Conservation (phyloP, 2,329 filamentous ascomycete genomes). For the Calonectria hawksworthii region DNA sequence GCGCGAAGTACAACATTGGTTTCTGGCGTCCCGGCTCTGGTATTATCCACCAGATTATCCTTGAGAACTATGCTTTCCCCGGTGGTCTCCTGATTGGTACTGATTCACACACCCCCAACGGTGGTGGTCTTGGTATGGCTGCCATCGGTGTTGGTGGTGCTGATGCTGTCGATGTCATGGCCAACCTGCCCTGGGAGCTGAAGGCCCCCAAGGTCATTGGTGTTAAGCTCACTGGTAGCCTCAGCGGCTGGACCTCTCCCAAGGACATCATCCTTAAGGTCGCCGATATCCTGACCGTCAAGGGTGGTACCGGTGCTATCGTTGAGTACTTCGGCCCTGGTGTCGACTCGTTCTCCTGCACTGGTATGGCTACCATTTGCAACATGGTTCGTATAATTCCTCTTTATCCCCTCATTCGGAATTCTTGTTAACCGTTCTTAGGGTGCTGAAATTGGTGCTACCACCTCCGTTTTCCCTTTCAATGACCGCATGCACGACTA, state of each 20-base stretch:
- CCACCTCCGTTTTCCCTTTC: conserved; percentile 96
- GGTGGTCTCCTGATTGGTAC: conserved; percentile 98
- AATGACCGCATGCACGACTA: conserved; percentile 99
- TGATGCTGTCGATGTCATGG: conserved; percentile 99
- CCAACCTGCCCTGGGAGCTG: conserved; percentile 95
- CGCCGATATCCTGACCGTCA: conserved; percentile 95
- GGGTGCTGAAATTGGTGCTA: conserved; percentile 81
- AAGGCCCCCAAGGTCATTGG: conserved; percentile 98
- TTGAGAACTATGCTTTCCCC: conserved; percentile 99
- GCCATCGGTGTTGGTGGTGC: conserved; percentile 98
- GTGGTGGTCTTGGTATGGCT: conserved; percentile 93
- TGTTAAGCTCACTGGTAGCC: conserved; percentile 90
- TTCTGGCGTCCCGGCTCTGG: conserved; percentile 99
- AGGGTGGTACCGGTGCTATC: conserved; percentile 95
- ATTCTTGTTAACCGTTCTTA: conserved; percentile 27
- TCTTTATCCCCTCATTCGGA: conserved; percentile 26
- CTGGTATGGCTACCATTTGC: conserved; percentile 88
- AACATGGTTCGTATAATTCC: conserved; percentile 67
- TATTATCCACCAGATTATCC: conserved; percentile 98
- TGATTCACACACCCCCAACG: conserved; percentile 98
- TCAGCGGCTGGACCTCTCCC: conserved; percentile 92
- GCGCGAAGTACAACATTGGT: conserved; percentile 99
- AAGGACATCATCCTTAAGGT: conserved; percentile 99
- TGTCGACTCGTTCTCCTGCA: conserved; percentile 81
- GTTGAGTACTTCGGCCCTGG: conserved; percentile 79